These are phyloP conservation scores for Vaccinium myrtillus DNA, from an alignment of 148 eudicot genomes.

Conservation along the genomic window DNA sequence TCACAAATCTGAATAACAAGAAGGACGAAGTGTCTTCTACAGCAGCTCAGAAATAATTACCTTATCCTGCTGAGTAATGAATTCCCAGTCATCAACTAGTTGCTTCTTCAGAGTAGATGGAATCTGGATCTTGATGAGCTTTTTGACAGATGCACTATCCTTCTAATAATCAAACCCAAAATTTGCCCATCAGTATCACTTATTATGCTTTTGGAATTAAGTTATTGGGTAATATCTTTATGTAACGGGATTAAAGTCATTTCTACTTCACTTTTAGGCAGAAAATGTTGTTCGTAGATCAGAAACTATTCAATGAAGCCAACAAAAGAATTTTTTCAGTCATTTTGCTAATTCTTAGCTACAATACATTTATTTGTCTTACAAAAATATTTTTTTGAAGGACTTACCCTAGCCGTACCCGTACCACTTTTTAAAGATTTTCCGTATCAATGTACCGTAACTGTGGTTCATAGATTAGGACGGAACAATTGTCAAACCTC, in stretches of 20 bases:
- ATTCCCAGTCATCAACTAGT: slow-evolving; percentile 91
- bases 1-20: background rate
- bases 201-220: background rate
- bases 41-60: slow-evolving; percentile 32
- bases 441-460: background rate
- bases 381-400: background rate
- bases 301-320: background rate
- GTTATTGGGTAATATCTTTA: background rate
- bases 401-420: background rate
- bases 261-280: background rate
- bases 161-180: slow-evolving; percentile 45
- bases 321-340: background rate
- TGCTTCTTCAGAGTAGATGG: slow-evolving; percentile 78
- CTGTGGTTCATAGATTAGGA: background rate
- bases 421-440: background rate
- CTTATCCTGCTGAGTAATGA: slow-evolving; percentile 76
- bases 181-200: slow-evolving; percentile 18
- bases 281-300: background rate
- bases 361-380: background rate
- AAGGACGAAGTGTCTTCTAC: background rate
- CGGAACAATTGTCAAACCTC: background rate
- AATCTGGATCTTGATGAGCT: slow-evolving; percentile 78
- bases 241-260: background rate
- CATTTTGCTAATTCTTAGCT: background rate
- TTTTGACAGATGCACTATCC: slow-evolving; percentile 60